Evolutionary conservation across 306 rosid species (phyloP), one percentile per base, ranked within the genome.

Genomic region (Fragaria nilgerrensis): DNA sequence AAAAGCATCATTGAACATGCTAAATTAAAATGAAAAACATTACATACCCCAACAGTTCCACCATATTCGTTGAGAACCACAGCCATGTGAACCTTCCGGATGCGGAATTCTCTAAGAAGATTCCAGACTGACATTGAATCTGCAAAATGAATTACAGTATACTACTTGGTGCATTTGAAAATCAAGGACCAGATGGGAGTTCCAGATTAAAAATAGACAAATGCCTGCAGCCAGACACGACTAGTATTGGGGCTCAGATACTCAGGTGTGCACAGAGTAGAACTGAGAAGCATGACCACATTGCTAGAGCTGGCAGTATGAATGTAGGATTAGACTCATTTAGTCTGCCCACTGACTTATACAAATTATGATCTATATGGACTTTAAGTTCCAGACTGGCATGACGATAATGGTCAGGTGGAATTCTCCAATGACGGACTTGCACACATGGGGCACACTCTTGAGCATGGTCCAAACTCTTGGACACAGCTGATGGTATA

Each of bases 51-150:
- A 44, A 96, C 90, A 82, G 99, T 96, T 84, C 99, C 99, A 70
- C 99, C 99, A 41, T 96, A 96, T 88, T 96, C 99, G 1, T 96
- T 96, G 75, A 91, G 97, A 79, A 96, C 98, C 66, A 96, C 97
- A 27, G 99, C 98, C 98, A 96, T 96, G 98, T 96, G 99, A 85
- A 96, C 99, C 80, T 96, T 93, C 82, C 97, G 87, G 84, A 96
- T 93, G 81, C 98, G 91, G 66, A 96, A 96, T 88, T 96, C 99
- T 82, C 99, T 88, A 72, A 96, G 98, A 88, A 96, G 99, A 90
- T 96, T 93, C 99, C 99, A 96, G 66, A 96, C 98, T 36, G 94
- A 96, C 99, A 96, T 96, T 76, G 98, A 93, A 96, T 96, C 98
- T 96, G 91, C 86, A 92, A 75, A 80, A 84, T 44, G 73, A 64